These are phyloP conservation scores for Ophiognomonia clavigignenti-juglandacearum DNA, from an alignment of 2,329 filamentous ascomycete species.

Conservation along the genomic window DNA sequence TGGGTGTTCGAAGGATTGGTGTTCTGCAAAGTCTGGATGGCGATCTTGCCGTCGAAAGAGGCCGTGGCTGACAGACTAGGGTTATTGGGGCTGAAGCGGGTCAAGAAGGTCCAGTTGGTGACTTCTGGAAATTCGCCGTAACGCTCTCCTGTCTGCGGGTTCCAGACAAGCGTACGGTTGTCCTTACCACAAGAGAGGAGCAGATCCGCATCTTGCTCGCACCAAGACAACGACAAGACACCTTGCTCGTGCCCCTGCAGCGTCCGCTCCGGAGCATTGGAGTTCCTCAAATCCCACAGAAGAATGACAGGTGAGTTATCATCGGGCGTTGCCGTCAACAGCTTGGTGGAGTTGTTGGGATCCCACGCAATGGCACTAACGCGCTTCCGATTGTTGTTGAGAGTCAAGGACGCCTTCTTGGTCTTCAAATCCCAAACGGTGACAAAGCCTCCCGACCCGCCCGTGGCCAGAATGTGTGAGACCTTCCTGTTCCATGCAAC, in stretches of 20 bases:
- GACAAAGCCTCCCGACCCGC: slow-evolving; percentile 87
- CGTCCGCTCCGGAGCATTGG: slow-evolving; percentile 85
- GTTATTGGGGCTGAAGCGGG: slow-evolving; percentile 89
- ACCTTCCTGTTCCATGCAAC: slow-evolving; percentile 99
- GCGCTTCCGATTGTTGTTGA: slow-evolving; percentile 92
- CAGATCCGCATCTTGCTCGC: slow-evolving; percentile 80
- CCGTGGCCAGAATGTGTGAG: slow-evolving; percentile 90
- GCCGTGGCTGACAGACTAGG: slow-evolving; percentile 90
- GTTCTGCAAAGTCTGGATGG: slow-evolving; percentile 89
- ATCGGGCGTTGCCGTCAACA: slow-evolving; percentile 86
- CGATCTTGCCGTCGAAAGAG: slow-evolving; percentile 95
- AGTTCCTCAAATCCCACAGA: slow-evolving; percentile 93
- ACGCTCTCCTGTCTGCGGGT: slow-evolving; percentile 81
- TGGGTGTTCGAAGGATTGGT: slow-evolving; percentile 75
- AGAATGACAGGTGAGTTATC: slow-evolving; percentile 85
- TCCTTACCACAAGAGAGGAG: slow-evolving; percentile 94
- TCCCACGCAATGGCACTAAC: slow-evolving; percentile 98
- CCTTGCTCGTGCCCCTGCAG: slow-evolving; percentile 92
- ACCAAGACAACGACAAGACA: slow-evolving; percentile 93
- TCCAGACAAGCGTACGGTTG: slow-evolving; percentile 93
- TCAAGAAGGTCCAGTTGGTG: slow-evolving; percentile 99
- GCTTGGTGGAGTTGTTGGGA: slow-evolving; percentile 88
- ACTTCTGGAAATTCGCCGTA: slow-evolving; percentile 94
- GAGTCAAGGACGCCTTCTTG: slow-evolving; percentile 92
- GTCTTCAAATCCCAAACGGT: slow-evolving; percentile 98